A percentile compares a stretch with the other conserved stretches of the same genome.
Evolutionary conservation across 2,329 filamentous ascomycete genomes (phyloP).

Genomic region (Arthroderma sp.): DNA sequence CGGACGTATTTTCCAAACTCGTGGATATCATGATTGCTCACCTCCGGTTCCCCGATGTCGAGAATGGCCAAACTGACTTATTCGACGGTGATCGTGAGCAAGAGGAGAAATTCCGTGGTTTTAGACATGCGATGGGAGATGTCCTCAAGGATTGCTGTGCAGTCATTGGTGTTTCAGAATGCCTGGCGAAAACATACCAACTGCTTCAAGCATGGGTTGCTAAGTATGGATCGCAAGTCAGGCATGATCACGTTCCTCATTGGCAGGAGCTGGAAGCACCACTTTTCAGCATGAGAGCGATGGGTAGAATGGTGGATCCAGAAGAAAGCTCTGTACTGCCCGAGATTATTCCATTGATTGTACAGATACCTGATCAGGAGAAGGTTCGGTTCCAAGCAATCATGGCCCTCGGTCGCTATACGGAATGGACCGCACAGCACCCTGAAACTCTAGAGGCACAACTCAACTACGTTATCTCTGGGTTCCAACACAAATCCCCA

Average conservation of each 20-base stretch:
- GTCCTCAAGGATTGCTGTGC: constrained; percentile 95
- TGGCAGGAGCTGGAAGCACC: constrained; percentile 97
- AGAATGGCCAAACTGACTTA: constrained; percentile 65
- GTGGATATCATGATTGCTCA: constrained; percentile 90
- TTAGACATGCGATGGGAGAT: constrained; percentile 93
- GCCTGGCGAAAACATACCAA: constrained; percentile 74
- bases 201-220: constrained; percentile 81
- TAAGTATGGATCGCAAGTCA: constrained; percentile 64
- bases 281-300: constrained; percentile 85
- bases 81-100: constrained; percentile 93
- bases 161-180: constrained; percentile 86
- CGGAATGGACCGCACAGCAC: constrained; percentile 92
- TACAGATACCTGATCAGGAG: constrained; percentile 88
- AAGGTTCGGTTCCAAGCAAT: constrained; percentile 98
- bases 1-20: constrained; percentile 74
- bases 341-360: constrained; percentile 82
- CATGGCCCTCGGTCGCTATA: constrained; percentile 93
- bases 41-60: constrained; percentile 70
- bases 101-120: constrained; percentile 94
- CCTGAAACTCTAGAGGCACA: constrained; percentile 85
- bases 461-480: constrained; percentile 88
- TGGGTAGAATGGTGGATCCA: constrained; percentile 89
- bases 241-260: constrained; percentile 63
- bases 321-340: constrained; percentile 79
- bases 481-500: constrained; percentile 75